phyloP scores from a whole-genome alignment of 305 asterid genomes.

The Solanum hybrid region DNA sequence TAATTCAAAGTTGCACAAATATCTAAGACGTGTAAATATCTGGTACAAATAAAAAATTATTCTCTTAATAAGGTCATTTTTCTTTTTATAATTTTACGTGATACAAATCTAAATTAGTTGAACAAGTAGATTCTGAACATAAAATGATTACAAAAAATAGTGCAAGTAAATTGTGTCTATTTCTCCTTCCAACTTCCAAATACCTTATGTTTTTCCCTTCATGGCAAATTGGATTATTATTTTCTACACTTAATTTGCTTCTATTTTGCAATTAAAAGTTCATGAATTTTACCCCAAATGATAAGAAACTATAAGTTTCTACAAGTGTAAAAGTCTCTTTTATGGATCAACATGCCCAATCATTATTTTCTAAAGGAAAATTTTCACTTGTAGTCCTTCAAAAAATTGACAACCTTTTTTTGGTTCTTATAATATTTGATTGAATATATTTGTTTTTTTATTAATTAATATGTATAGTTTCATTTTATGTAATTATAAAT shows the following conservation, averaged over 20 bases:
- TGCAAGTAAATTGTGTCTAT: not conserved
- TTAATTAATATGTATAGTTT: not conserved
- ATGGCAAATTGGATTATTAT: not conserved
- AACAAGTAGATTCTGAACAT: not conserved
- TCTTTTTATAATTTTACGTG: not conserved
- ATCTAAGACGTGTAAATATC: not conserved
- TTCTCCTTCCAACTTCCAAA: not conserved
- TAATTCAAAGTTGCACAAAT: not conserved
- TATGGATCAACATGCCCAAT: not conserved
- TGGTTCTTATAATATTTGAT: not conserved
- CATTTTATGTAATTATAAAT: not conserved
- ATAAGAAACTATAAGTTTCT: not conserved
- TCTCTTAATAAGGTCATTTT: not conserved
- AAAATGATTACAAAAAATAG: not conserved
- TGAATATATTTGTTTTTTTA: not conserved
- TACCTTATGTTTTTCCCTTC: not conserved
- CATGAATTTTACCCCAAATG: not conserved
- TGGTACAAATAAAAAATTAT: not conserved
- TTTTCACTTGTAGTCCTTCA: not conserved
- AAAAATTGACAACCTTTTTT: not conserved
- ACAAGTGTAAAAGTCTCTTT: not conserved
- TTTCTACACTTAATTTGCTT: not conserved
- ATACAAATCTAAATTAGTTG: not conserved
- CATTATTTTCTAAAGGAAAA: not conserved
- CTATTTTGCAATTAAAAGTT: not conserved